A percentile compares a stretch with the other conserved stretches of the same genome.
Evolutionary conservation across 2,329 filamentous ascomycete genomes (phyloP).

Genomic region (Atkinsonella texensis): DNA sequence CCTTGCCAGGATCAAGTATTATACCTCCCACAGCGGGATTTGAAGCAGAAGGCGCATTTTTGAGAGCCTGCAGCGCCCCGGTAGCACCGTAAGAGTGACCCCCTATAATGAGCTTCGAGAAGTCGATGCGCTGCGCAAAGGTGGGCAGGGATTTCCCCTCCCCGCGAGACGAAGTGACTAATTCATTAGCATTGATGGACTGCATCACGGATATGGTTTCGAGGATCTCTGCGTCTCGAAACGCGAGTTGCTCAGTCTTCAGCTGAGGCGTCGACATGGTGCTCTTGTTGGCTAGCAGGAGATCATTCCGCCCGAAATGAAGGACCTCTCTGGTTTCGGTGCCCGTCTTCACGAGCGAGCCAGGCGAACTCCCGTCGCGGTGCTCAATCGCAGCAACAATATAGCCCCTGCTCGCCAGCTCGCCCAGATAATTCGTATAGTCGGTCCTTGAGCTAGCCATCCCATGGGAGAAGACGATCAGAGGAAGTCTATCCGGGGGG

Average conservation of each 20-base stretch:
- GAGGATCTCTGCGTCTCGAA: constrained; percentile 38
- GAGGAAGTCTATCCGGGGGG: constrained; percentile 22
- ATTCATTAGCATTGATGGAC: constrained; percentile 25
- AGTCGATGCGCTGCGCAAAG: constrained; percentile 43
- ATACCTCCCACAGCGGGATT: constrained; percentile 41
- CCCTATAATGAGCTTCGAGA: constrained; percentile 40
- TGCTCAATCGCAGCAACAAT: constrained; percentile 40
- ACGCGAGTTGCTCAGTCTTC: constrained; percentile 34
- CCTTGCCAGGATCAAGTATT: constrained; percentile 54
- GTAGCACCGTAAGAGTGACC: constrained; percentile 59
- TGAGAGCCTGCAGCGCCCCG: constrained; percentile 47
- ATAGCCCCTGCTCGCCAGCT: constrained; percentile 36
- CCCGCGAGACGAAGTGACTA: constrained; percentile 29
- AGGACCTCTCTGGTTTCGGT: constrained; percentile 19
- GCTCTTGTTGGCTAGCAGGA: constrained; percentile 14
- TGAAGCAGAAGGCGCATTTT: constrained; percentile 24
- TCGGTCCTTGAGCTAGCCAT: constrained; percentile 37
- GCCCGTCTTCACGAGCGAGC: constrained; percentile 25
- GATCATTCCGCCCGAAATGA: constrained; percentile 24
- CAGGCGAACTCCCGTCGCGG: constrained; percentile 38
- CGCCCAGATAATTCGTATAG: constrained; percentile 39
- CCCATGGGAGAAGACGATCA: constrained; percentile 41
- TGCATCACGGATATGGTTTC: constrained; percentile 29
- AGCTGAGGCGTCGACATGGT: constrained; percentile 25
- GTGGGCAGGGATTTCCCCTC: constrained; percentile 34